Base-by-base conservation (phyloP, 1,139 yeast genomes). In the Yamadazyma triangularis region DNA sequence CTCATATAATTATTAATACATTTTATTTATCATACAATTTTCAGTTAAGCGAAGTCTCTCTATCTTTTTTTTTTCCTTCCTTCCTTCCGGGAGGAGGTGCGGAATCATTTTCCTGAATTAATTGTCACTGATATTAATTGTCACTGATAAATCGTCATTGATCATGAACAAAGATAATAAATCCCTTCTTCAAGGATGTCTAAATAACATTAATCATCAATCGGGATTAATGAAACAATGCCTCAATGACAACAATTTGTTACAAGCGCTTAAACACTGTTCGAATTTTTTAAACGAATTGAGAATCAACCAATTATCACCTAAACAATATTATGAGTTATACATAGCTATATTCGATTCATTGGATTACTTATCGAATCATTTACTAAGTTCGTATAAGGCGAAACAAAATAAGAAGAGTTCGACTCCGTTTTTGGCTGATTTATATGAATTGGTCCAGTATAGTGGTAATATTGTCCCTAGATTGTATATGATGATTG, bases 381-480 rank as follows among this genome's bases (percentile, higher is more conserved):
- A 79, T 48, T 62, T 91, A 38, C 66, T 73, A 33, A 83, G 75
- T 16, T 77, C 77, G 38, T 89, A 86, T 48, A 77, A 78, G 8
- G 60, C 55, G 15, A 60, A 60, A 33, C 51, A 48, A 36, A 44
- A 48, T 31, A 50, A 48, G 25, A 37, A 36, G 13, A 27, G 30
- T 13, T 42, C 42, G 10, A 65, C 73, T 25, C 83, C 87, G 36
- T 93, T 89, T 55, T 62, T 91, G 37, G 88, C 95, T 1, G 97
- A 91, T 54, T 65, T 91, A 35, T 91, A 91, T 52, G 97, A 91
- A 51, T 68, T 91, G 53, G 97, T 91, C 3, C 98, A 91, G 54
- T 93, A 91, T 53, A 88, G 96, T 1, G 96, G 93, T 2, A 91
- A 88, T 56, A 86, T 93, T 25, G 73, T 91, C 11, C 98, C 98